These are phyloP conservation scores for Podaxis sp. DNA, from an alignment of 768 basidiomycete species.

Conservation along the genomic window DNA sequence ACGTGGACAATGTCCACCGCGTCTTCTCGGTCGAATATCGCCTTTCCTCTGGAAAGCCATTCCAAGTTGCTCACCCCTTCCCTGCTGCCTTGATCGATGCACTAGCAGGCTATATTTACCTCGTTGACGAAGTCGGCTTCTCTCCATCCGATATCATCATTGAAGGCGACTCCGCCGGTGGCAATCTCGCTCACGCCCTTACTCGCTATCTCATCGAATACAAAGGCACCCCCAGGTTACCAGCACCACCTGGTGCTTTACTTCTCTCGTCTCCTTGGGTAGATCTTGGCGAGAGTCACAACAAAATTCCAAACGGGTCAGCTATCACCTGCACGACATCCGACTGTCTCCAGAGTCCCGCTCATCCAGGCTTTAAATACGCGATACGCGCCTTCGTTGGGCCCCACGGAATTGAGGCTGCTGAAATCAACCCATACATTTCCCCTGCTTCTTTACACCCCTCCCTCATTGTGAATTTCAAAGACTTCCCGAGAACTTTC, in stretches of 20 bases:
- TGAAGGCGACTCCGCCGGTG: constrained; percentile 78
- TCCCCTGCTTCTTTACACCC: constrained; percentile 55
- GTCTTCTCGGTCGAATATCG: constrained; percentile 73
- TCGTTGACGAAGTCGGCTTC: constrained; percentile 58
- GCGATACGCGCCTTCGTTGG: constrained; percentile 45
- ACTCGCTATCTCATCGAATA: constrained; percentile 61
- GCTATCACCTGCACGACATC: constrained; percentile 29
- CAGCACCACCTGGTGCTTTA: constrained; percentile 45
- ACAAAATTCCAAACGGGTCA: constrained; percentile 36
- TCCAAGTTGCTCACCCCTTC: constrained; percentile 54
- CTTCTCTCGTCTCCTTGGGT: constrained; percentile 57
- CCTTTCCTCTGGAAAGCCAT: constrained; percentile 47
- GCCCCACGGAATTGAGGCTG: constrained; percentile 45
- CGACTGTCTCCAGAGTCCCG: constrained; percentile 36
- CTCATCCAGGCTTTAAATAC: constrained; percentile 25
- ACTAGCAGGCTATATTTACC: constrained; percentile 71
- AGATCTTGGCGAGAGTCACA: constrained; percentile 46
- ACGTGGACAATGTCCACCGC: constrained; percentile 43
- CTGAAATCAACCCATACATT: constrained; percentile 50
- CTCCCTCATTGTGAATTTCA: constrained; percentile 40
- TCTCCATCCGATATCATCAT: constrained; percentile 62
- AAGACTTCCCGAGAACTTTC: constrained; percentile 60
- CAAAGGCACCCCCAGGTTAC: constrained; percentile 34
- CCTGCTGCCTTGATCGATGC: constrained; percentile 76
- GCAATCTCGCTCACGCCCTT: constrained; percentile 65